A percentile compares a stretch with the other conserved stretches of the same genome.
phyloP scores from a whole-genome alignment of 1,284 basidiomycete species.

The Apiotrichum montevideense region DNA sequence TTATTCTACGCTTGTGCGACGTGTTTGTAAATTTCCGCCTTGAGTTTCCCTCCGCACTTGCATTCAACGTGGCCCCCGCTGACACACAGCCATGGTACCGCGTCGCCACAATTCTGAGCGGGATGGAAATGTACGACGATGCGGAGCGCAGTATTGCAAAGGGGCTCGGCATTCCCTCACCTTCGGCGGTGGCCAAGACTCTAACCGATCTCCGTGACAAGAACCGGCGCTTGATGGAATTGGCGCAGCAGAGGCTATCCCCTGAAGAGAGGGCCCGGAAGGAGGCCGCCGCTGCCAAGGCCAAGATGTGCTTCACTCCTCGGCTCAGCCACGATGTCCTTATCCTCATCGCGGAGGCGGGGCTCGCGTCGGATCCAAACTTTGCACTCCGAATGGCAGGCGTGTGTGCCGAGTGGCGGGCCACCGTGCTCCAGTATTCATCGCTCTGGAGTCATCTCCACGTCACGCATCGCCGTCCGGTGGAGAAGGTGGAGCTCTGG shows the following conservation, averaged over 20 bases:
- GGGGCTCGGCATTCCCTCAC: not conserved
- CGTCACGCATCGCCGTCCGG: slow-evolving; percentile 18
- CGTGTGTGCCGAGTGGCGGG: slow-evolving; percentile 30
- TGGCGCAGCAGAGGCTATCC: not conserved
- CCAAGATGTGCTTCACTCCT: slow-evolving; percentile 24
- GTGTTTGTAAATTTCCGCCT: too few species aligned
- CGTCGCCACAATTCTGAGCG: slow-evolving; percentile 19
- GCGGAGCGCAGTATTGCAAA: slow-evolving; percentile 10
- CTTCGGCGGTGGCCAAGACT: not conserved
- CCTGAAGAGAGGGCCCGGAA: slow-evolving; percentile 2
- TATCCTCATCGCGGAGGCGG: slow-evolving; percentile 25
- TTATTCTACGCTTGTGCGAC: too few species aligned
- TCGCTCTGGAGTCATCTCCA: slow-evolving; percentile 25
- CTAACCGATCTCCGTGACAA: slow-evolving; percentile 3
- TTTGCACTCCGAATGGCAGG: slow-evolving; percentile 26
- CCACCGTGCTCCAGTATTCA: slow-evolving; percentile 11
- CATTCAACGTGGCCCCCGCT: not conserved
- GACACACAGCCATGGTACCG: slow-evolving; percentile 28
- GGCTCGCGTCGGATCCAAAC: slow-evolving; percentile 15
- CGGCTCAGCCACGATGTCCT: slow-evolving; percentile 29
- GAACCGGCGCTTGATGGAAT: not conserved
- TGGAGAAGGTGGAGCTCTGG: slow-evolving; percentile 17
- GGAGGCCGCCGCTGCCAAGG: slow-evolving; percentile 2
- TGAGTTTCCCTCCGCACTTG: too few species aligned
- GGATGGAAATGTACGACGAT: slow-evolving; percentile 10